Conservation (phyloP, 495 filamentous ascomycete species). For the Parmelia sp. region DNA sequence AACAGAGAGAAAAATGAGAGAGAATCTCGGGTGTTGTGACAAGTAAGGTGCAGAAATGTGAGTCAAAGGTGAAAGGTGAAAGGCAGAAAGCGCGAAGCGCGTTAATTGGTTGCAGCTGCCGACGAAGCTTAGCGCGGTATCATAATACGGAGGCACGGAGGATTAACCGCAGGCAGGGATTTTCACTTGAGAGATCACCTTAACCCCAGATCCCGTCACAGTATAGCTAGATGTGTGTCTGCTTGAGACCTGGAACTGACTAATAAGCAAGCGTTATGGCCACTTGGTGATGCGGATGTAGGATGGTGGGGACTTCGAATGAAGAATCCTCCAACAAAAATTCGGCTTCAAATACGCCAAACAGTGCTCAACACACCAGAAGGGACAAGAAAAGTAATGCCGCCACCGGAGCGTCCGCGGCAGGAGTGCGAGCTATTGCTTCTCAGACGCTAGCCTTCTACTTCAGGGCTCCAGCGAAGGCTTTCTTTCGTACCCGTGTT, state of each 20-base stretch:
- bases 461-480: constrained; percentile 80
- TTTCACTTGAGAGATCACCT: background rate
- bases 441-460: constrained; percentile 79
- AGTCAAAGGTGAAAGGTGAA: constrained; percentile 2
- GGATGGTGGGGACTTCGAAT: constrained; percentile 1
- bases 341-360: background rate
- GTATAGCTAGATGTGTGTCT: background rate
- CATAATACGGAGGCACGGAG: background rate
- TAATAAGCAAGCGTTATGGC: background rate
- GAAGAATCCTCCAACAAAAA: background rate
- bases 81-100: constrained; percentile 20
- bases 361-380: constrained; percentile 24
- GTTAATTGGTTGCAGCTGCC: constrained; percentile 22
- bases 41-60: background rate
- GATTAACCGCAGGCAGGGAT: background rate
- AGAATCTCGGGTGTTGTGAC: constrained; percentile 1
- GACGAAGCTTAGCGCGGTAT: constrained; percentile 15
- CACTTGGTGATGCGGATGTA: background rate
- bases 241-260: background rate
- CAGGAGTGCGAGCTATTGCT: constrained; percentile 70
- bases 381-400: constrained; percentile 57
- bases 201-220: background rate
- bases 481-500: constrained; percentile 81
- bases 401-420: constrained; percentile 68
- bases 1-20: background rate